A percentile compares a stretch with the other conserved stretches of the same genome.
phyloP scores from a whole-genome alignment of 2,329 filamentous ascomycete species.

The Exophiala calicioides region DNA sequence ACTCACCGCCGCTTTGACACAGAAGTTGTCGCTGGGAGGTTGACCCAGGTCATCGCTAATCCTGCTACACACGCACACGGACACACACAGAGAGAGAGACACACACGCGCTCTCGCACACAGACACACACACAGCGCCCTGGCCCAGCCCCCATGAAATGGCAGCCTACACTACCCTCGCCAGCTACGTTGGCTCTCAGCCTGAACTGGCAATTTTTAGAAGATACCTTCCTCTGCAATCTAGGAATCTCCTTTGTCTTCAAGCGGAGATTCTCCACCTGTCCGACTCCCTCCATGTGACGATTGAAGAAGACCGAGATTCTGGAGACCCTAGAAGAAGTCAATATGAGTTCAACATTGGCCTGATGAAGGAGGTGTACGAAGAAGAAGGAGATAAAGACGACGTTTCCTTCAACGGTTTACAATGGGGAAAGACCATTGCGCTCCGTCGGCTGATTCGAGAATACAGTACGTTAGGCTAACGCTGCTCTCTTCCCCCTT shows the following conservation, averaged over 20 bases:
- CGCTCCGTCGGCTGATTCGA: constrained; percentile 8
- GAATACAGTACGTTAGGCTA: constrained; percentile 11
- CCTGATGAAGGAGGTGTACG: constrained; percentile 9
- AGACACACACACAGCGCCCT: no score
- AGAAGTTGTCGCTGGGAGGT: no score
- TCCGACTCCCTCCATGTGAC: constrained; percentile 16
- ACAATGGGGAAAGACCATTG: constrained; percentile 9
- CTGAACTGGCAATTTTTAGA: constrained; percentile 31
- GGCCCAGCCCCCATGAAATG: no score
- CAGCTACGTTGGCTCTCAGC: constrained; percentile 6
- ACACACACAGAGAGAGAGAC: no score
- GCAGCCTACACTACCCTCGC: constrained; percentile 26
- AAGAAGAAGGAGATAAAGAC: neutral
- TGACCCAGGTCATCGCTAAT: no score
- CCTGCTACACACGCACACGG: no score
- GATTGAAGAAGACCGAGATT: constrained; percentile 9
- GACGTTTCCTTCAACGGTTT: no score
- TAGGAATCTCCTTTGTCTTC: constrained; percentile 35
- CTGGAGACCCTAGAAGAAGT: constrained; percentile 1
- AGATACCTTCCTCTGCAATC: constrained; percentile 34
- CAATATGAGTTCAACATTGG: constrained; percentile 10
- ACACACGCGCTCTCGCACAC: no score
- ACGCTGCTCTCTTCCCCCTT: neutral
- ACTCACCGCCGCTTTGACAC: no score
- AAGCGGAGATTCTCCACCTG: constrained; percentile 35